Conservation (phyloP, 2,329 filamentous ascomycete genomes). For the Graphium sp. region DNA sequence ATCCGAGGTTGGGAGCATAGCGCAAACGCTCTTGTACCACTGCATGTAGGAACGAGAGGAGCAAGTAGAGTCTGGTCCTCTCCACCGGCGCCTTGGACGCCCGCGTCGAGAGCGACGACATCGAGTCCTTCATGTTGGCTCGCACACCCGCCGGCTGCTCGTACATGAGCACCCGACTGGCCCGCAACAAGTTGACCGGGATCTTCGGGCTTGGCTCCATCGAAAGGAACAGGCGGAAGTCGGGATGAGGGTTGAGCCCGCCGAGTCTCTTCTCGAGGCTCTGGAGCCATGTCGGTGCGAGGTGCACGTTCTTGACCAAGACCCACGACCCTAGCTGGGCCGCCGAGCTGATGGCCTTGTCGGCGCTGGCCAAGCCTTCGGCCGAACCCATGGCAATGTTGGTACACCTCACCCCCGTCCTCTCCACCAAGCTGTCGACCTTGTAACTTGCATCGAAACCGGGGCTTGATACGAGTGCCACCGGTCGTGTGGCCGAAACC, state of each 20-base stretch:
- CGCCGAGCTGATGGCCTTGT: slow-evolving; percentile 88
- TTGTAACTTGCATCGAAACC: slow-evolving; percentile 99
- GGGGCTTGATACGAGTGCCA: slow-evolving; percentile 84
- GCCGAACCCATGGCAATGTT: slow-evolving; percentile 99
- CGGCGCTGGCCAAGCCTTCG: slow-evolving; percentile 78
- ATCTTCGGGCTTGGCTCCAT: slow-evolving; percentile 98
- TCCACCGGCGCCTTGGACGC: slow-evolving; percentile 76
- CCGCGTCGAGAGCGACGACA: slow-evolving; percentile 64
- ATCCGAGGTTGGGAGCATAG: slow-evolving; percentile 84
- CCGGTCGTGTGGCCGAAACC: slow-evolving; percentile 68
- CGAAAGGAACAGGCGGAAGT: slow-evolving; percentile 90
- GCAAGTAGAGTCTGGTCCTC: slow-evolving; percentile 72
- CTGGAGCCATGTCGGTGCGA: slow-evolving; percentile 90
- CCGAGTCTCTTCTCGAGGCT: slow-evolving; percentile 95
- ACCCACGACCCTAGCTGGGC: slow-evolving; percentile 92
- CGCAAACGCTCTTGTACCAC: slow-evolving; percentile 88
- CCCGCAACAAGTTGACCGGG: slow-evolving; percentile 84
- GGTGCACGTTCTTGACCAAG: slow-evolving; percentile 95
- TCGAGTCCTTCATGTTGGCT: slow-evolving; percentile 97
- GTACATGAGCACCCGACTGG: slow-evolving; percentile 89
- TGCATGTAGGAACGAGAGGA: slow-evolving; percentile 88
- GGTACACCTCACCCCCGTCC: slow-evolving; percentile 65
- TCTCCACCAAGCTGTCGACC: slow-evolving; percentile 85
- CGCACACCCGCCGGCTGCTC: slow-evolving; percentile 93
- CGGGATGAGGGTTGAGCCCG: slow-evolving; percentile 78